Percentiles rank a stretch among this genome's conserved stretches.
phyloP scores from a whole-genome alignment of 345 rosid genomes.

The Pugionium dolabratum region DNA sequence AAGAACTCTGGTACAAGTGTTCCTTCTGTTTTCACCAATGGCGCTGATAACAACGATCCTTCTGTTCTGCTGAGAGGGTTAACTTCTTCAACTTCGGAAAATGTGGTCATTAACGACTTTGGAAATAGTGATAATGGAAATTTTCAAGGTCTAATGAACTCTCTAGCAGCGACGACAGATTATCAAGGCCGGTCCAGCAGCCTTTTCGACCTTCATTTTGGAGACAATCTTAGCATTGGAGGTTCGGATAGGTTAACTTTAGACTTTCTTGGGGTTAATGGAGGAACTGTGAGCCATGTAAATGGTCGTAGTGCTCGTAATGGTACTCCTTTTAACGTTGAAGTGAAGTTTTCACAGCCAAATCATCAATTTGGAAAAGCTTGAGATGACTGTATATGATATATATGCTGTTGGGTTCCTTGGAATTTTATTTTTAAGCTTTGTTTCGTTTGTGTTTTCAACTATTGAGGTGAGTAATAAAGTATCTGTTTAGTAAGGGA shows the following conservation, averaged over 20 bases:
- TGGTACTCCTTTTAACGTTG: conserved; percentile 30
- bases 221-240: conserved; percentile 30
- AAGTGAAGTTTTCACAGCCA: conserved; percentile 32
- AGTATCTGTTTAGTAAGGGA: not conserved
- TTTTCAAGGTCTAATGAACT: conserved; percentile 65
- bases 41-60: conserved; percentile 52
- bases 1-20: conserved; percentile 46
- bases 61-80: conserved; percentile 61
- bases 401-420: not conserved
- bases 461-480: conserved; percentile 3
- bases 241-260: conserved; percentile 60
- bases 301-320: conserved; percentile 36
- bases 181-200: conserved; percentile 38
- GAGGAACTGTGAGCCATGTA: conserved; percentile 46
- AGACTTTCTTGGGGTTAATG: conserved; percentile 78
- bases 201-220: conserved; percentile 39
- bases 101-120: conserved; percentile 34
- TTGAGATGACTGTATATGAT: conserved; percentile 26
- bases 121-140: conserved; percentile 50
- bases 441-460: conserved; percentile 24
- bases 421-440: conserved; percentile 19
- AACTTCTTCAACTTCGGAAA: conserved; percentile 47
- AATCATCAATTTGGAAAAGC: conserved; percentile 37
- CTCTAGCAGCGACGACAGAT: conserved; percentile 43
- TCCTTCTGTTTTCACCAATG: conserved; percentile 68